Base-by-base conservation (phyloP, 2,329 filamentous ascomycete genomes). In the Chaetomiaceae sp. region DNA sequence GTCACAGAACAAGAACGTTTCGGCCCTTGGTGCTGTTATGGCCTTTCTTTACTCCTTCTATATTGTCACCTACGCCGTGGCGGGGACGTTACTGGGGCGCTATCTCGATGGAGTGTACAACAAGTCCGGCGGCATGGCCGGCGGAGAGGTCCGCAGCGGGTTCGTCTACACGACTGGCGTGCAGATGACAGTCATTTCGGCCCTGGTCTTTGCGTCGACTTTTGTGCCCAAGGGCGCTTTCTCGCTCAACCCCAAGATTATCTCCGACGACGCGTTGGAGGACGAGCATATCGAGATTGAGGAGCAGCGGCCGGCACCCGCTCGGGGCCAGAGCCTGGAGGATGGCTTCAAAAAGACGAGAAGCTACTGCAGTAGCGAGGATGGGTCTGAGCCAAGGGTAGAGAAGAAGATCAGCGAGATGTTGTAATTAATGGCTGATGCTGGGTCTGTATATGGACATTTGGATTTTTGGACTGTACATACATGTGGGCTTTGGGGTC, bases 1-100 rank as follows among this genome's bases (percentile, higher is more conserved):
- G 55, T 65, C 65, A 9, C 64, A 71, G 38, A 68, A 69, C 33
- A 66, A 68, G 40, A 70, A 74, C 37, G 72, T 77, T 2, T 75
- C 73, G 2, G 70, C 74, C 0, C 64, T 77, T 2, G 74, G 72
- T 16, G 73, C 74, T 1, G 73, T 77, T 35, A 77, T 77, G 73
- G 71, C 73, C 0, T 75, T 75, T 56, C 64, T 77, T 5, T 76
- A 77, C 60, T 72, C 67, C 6, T 71, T 71, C 7, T 76, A 77
- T 56, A 74, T 77, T 34, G 66, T 74, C 34, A 58, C 52, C 3
- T 58, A 58, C 33, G 56, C 56, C 14, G 54, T 58, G 5, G 23
- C 37, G 1, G 55, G 56, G 0, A 58, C 73, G 0, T 58, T 72
- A 2, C 66, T 78, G 2, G 74, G 73, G 2, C 63, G 64, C 13